Evolutionary conservation across 1,139 yeast species (phyloP), one percentile per base, ranked within the genome.

Genomic region (Candida glucosophila): DNA sequence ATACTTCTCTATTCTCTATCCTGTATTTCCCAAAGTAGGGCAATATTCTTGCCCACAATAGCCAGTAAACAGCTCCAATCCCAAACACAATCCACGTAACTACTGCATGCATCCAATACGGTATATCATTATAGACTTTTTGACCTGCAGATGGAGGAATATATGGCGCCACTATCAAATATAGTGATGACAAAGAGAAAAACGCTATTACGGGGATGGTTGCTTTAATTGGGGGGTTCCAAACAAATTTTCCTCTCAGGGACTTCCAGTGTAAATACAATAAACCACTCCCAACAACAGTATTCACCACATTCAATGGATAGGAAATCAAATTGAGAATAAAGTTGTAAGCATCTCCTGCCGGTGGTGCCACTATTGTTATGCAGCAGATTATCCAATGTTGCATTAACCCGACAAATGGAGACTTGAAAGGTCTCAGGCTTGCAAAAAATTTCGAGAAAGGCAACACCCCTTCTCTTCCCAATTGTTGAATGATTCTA

Each of bases 91-190:
- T 90, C 77, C 86, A 71, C 7, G 92, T 78, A 13, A 80, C 85
- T 26, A 81, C 93, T 43, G 88, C 77, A 49, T 81, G 93, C 30
- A 78, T 67, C 67, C 74, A 83, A 58, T 81, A 83, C 20, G 92
- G 94, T 41, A 80, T 57, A 29, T 49, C 42, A 23, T 71, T 55
- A 63, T 80, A 82, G 31, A 78, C 86, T 25, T 64, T 61, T 54
- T 78, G 80, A 18, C 78, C 81, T 20, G 46, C 58, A 18, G 64
- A 47, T 27, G 93, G 94, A 21, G 92, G 88, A 36, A 83, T 67
- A 48, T 79, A 82, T 28, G 95, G 95, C 22, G 93, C 90, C 31
- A 71, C 70, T 30, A 81, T 67, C 45, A 83, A 61, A 47, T 81
- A 83, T 15, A 78, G 43, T 12, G 86, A 79, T 6, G 86, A 67